phyloP scores from a whole-genome alignment of 352 stramenopile species.

The Pythium insidiosum region DNA sequence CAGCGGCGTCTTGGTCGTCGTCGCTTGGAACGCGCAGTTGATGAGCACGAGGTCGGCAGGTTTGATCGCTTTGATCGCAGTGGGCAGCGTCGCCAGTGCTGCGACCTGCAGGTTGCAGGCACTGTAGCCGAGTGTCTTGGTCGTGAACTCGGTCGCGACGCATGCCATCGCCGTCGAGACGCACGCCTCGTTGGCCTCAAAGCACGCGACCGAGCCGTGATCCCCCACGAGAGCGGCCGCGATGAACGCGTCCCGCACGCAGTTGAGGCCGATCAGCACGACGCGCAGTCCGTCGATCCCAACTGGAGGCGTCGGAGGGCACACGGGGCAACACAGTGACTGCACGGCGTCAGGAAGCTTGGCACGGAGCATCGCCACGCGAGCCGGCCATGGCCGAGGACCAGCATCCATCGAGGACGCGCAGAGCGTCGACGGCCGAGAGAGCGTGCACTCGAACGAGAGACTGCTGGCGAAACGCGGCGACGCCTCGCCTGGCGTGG shows the following conservation, averaged over 20 bases:
- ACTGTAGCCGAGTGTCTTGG: conserved; percentile 17
- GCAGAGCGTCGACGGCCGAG: too few relatives aligned
- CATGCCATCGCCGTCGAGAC: not conserved
- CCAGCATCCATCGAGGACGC: not conserved
- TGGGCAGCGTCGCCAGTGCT: not conserved
- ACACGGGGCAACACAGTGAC: conserved; percentile 16
- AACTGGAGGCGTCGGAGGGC: conserved; percentile 6
- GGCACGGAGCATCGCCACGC: not conserved
- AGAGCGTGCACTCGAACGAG: too few relatives aligned
- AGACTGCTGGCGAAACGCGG: too few relatives aligned
- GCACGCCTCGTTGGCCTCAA: conserved; percentile 22
- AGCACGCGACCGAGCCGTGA: conserved; percentile 27
- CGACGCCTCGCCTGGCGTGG: too few relatives aligned
- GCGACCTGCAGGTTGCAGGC: conserved; percentile 21
- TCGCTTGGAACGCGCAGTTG: conserved; percentile 40
- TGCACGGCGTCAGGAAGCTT: conserved; percentile 17
- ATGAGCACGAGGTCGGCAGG: conserved; percentile 22
- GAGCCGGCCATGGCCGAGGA: too few relatives aligned
- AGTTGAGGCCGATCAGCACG: conserved; percentile 30
- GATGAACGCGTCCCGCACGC: conserved; percentile 37
- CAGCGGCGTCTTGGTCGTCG: conserved; percentile 17
- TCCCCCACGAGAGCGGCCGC: conserved; percentile 27
- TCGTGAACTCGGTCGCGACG: conserved; percentile 1
- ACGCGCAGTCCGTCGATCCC: conserved; percentile 30
- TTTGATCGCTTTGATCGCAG: too few relatives aligned